These are phyloP conservation scores for Mucor irregularis DNA, from an alignment of 371 early-diverging fungal species.

Conservation along the genomic window DNA sequence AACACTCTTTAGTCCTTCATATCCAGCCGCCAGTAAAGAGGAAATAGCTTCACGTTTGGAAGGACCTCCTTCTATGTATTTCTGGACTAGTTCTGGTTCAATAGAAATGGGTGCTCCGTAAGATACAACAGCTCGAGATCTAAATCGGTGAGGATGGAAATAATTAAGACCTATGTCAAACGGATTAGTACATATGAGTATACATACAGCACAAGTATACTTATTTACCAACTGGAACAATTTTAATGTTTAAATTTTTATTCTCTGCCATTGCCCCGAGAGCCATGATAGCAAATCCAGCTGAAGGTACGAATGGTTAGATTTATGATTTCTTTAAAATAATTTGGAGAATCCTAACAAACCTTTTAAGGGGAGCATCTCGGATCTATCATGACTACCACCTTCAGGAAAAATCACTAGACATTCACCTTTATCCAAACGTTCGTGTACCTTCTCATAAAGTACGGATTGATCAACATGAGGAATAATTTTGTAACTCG, in stretches of 20 bases:
- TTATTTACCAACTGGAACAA: conserved; percentile 74
- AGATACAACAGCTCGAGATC: conserved; percentile 86
- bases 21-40: conserved; percentile 60
- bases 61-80: conserved; percentile 71
- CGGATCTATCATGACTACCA: conserved; percentile 85
- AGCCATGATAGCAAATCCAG: conserved; percentile 80
- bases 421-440: conserved; percentile 61
- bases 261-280: conserved; percentile 79
- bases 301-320: too few species aligned
- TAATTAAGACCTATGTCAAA: conserved; percentile 70
- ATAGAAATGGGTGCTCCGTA: conserved; percentile 80
- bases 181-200: not conserved
- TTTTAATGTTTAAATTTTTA: conserved; percentile 72
- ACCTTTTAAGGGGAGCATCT: conserved; percentile 86
- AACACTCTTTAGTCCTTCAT: conserved; percentile 70
- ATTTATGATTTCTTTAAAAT: not conserved
- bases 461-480: conserved; percentile 76
- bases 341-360: not conserved
- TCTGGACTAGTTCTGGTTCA: conserved; percentile 62
- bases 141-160: conserved; percentile 88
- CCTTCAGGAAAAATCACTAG: conserved; percentile 94
- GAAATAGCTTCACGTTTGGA: conserved; percentile 72
- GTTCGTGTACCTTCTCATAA: conserved; percentile 71
- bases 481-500: conserved; percentile 64
- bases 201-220: too few species aligned